A percentile compares a stretch with the other conserved stretches of the same genome.
These are phyloP conservation scores for Paspalum vaginatum DNA, from an alignment of 176 grass and related monocot genomes.

Conservation along the genomic window DNA sequence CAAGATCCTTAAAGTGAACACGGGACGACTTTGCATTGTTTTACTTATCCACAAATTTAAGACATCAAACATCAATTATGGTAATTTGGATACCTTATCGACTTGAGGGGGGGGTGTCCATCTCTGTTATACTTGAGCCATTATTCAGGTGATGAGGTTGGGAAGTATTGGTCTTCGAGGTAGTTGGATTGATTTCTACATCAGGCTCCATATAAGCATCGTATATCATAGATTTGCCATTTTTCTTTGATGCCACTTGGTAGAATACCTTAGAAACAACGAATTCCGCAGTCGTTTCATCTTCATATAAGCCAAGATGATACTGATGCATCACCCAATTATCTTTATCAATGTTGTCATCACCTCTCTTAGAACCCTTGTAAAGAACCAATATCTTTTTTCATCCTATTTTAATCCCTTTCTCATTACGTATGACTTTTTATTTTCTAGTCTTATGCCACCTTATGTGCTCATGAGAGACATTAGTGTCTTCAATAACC, in stretches of 20 bases:
- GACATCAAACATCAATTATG: not conserved
- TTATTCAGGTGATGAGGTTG: conserved; percentile 35
- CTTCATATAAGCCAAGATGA: conserved; percentile 64
- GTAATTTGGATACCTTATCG: conserved; percentile 49
- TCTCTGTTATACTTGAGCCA: conserved; percentile 34
- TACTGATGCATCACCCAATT: conserved; percentile 93
- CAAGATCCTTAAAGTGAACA: not conserved
- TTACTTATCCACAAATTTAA: too few relatives aligned
- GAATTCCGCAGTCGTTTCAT: conserved; percentile 55
- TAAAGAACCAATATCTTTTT: conserved; percentile 89
- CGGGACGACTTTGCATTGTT: not conserved
- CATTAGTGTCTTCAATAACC: conserved; percentile 22
- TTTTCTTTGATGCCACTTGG: conserved; percentile 40
- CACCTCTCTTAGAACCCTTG: conserved; percentile 34
- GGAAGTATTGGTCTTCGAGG: conserved; percentile 54
- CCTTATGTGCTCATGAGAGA: conserved; percentile 25
- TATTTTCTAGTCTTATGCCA: conserved; percentile 84
- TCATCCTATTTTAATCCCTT: conserved; percentile 66
- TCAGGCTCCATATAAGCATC: conserved; percentile 1
- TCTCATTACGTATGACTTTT: conserved; percentile 50
- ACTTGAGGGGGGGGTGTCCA: conserved; percentile 17
- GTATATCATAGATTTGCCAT: conserved; percentile 28
- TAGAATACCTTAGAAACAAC: conserved; percentile 80
- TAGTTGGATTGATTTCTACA: conserved; percentile 54
- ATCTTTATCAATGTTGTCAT: conserved; percentile 34